Base-by-base conservation (phyloP, 2,329 filamentous ascomycete species). In the Teratosphaeriaceae sp. region DNA sequence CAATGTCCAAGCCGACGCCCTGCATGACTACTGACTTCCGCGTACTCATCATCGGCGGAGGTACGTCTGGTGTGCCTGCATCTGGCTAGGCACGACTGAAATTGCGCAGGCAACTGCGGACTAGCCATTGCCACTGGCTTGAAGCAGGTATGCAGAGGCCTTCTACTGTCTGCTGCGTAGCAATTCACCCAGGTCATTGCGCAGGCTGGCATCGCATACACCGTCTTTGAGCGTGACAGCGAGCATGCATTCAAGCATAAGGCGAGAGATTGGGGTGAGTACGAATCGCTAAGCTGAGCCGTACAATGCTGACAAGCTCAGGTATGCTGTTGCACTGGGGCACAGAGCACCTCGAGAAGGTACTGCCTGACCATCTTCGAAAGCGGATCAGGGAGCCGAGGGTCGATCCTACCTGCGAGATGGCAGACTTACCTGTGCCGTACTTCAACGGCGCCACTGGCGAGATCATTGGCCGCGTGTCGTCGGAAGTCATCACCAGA, bases 271-370 rank as follows among this genome's bases (percentile, higher is more conserved):
- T 37, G 30, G 30, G 30, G 30, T 34, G 15, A 7, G 40, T 29
- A 31, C 39, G 9, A 11, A 26, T 15, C 8, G 3, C 5, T n/a
- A 15, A 12, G 9, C 38, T 13, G 9, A 18, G 18, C 36, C 15
- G 12, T 6, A 27, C 8, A 8, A n/a, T 27, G 16, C 27, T 41
- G 24, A 41, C 22, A 20, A 22, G 2, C 26, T 7, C 38, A 33
- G 44, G 44, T 18, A 46, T 43, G 44, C 27, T 46, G 13, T 39
- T 46, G 8, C 44, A 43, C 35, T 46, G 44, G 40, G 35, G 40
- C 18, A 46, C 19, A n/a, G 22, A 38, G 21, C 35, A 43, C 27
- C 23, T 46, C 16, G 16, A 27, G 15, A 43, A 38, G 16, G 23
- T 43, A 2, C 30, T 46, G 4, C 40, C 44, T 3, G 15, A 16